Base-by-base conservation (phyloP, 768 basidiomycete genomes). In the Tylopilus subfusipes region DNA sequence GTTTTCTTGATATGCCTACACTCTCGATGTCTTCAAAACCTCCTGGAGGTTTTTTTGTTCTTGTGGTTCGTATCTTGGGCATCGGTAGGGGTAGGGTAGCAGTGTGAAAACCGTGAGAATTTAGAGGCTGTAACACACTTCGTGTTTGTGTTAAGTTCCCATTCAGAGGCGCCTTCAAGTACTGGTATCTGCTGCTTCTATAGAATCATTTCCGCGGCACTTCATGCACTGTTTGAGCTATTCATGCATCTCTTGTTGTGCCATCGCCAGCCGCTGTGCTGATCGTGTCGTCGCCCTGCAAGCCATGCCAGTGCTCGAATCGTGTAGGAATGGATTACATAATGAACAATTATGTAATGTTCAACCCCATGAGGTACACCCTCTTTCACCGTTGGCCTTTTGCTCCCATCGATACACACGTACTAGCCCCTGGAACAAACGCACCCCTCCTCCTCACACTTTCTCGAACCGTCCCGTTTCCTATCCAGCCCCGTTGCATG, bases 1-100 rank as follows among this genome's bases (percentile, higher is more conserved):
- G 2, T 10, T 30, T 43, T 13, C 5, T 14, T 19, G 3, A 6
- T 16, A 48, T 27, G 69, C 84, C 21, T 63, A 90, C 90, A 42
- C 76, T 73, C 69, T 92, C 93, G 43, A 98, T 92, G 59, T 98
- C 95, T 68, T 98, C 96, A 62, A 81, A 98, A 13, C 96, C 96
- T 71, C 96, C 94, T 52, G 96, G 96, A 39, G 95, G 93, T 49
- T 82, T 81, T 79, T 94, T 98, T 4, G 96, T 98, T 63, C 95
- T 84, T 40, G 85, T 84, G 42, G 95, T 98, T 64, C 82, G 83
- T 69, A 98, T 95, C 75, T 90, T 96, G 34, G 95, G 95, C 95
- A 98, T 96, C 60, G 38, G 36, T 36, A n/a, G n/a, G n/a, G n/a
- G 36, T 34, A 34, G 2, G 61, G 57, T 55, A 29, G 29, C 16